Base-by-base conservation (phyloP, 352 stramenopile species). In the Globisporangium orthogonon region DNA sequence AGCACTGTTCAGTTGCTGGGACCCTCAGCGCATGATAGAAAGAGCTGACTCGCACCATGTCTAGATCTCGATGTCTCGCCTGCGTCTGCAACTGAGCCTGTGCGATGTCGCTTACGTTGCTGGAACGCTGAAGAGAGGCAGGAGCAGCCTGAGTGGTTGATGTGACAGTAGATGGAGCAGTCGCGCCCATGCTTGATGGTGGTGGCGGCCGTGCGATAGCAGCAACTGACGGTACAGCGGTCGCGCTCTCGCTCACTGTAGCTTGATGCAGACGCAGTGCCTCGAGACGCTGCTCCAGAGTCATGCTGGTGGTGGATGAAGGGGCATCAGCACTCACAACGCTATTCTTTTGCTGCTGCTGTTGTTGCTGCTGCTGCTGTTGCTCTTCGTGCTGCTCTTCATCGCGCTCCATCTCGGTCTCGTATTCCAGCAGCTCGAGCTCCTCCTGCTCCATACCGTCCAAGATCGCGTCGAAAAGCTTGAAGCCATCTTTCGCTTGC, bases 381-480 rank as follows among this genome's bases (percentile, higher is more conserved):
- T 29, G 43, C 6, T 29, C 11, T 10, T 52, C 13, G 4, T 39
- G 23, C 23, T 14, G 62, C 23, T 71, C 58, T 6, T 58, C 67
- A 29, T 67, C 60, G 29, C 65, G 45, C 5, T 57, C 62, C 18
- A 78, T 47, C 40, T 78, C 76, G 29, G 60, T 61, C 31, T 83
- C 71, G 48, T 88, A 85, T 43, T 86, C 65, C 54, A 86, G 63
- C 43, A 79, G 71, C 43, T 88, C 77, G 2, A 66, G 53, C 49
- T 92, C 83, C 50, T 87, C 76, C 2, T 67, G 63, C 56, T 89
- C 73, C 79, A 92, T 92, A 15, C 83, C 83, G 65, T 90, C 76
- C 46, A 92, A 70, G 64, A 92, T 92, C 0, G 70, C 66, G 50
- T 92, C 80, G 44, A 92, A 89, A 6, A 92, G 63, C 52, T 70